phyloP scores from a whole-genome alignment of 352 stramenopile genomes.

The Globisporangium yorkense region DNA sequence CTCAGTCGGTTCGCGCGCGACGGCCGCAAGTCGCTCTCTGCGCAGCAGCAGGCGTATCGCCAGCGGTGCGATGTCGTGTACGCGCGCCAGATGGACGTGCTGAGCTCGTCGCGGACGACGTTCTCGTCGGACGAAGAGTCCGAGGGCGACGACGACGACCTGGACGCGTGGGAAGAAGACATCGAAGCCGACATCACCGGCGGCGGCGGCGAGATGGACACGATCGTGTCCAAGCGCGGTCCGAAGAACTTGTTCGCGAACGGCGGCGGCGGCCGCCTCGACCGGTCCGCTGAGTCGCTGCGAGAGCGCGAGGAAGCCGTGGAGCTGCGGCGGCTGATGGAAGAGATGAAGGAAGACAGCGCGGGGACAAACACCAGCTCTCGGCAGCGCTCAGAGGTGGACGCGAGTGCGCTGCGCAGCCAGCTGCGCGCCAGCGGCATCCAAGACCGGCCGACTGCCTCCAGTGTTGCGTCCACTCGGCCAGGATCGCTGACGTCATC shows the following conservation, averaged over 20 bases:
- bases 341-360: conserved; percentile 74
- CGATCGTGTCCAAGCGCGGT: conserved; percentile 45
- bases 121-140: conserved; percentile 77
- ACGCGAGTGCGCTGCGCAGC: conserved; percentile 52
- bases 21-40: conserved; percentile 72
- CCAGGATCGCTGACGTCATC: not conserved
- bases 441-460: not conserved
- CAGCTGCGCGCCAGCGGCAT: conserved; percentile 38
- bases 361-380: conserved; percentile 1
- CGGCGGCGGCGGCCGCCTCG: conserved; percentile 56
- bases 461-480: not conserved
- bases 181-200: conserved; percentile 65
- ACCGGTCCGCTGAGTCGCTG: conserved; percentile 64
- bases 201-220: conserved; percentile 46
- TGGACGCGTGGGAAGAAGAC: conserved; percentile 67
- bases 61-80: conserved; percentile 83
- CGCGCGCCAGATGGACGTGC: conserved; percentile 65
- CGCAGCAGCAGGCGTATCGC: conserved; percentile 82
- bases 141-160: conserved; percentile 62
- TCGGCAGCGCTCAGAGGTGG: conserved; percentile 53
- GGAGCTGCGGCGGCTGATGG: conserved; percentile 71
- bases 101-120: conserved; percentile 45
- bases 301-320: conserved; percentile 72
- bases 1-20: conserved; percentile 77
- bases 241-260: conserved; percentile 73